Evolutionary conservation across 1,284 basidiomycete genomes (phyloP), one percentile per base, ranked within the genome.

Genomic region (Ganoderma lucidum): DNA sequence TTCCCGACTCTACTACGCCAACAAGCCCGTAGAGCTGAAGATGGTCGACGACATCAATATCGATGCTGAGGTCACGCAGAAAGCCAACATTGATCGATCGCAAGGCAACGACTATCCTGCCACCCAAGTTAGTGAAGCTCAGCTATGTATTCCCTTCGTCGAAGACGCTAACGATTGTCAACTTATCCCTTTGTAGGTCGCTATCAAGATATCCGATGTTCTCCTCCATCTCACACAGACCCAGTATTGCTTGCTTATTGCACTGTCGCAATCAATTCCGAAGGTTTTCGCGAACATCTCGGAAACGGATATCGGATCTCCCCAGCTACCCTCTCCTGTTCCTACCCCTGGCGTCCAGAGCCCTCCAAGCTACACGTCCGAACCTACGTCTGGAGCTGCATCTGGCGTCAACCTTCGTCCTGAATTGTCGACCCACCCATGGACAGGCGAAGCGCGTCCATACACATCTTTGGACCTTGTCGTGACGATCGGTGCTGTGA

Each of bases 31-130:
- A 3, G 83, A 81, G 2, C 83, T 98, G 70, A 96, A 96, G 81
- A 94, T 99, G 76, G 93, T 99, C 61, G 95, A 99, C 75, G 95
- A 98, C 76, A 97, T 99, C 65, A 88, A 93, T 70, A 87, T 99
- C 70, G 85, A 84, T 17, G 89, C 94, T 9, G 87, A 93, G 45
- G 82, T 97, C 71, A 82, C 89, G 35, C 95, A 98, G 79, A 85
- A 81, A 8, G 80, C 80, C 63, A 81, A 81, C 39, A 83, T 88
- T 56, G 85, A 93, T 75, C 85, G 88, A 51, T 78, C 76, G 15
- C 75, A 76, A 23, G 85, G 90, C 66, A 76, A 78, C 14, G 83
- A 87, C 58, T 82, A 83, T 65, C 93, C 94, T 2, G 92, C 93
- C 74, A 91, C 85, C 28, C 89, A 93, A 84, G 95, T 23, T 23